Evolutionary conservation across 169 alveolate genomes (phyloP).

Genomic region (Plasmodium chabaudi): DNA sequence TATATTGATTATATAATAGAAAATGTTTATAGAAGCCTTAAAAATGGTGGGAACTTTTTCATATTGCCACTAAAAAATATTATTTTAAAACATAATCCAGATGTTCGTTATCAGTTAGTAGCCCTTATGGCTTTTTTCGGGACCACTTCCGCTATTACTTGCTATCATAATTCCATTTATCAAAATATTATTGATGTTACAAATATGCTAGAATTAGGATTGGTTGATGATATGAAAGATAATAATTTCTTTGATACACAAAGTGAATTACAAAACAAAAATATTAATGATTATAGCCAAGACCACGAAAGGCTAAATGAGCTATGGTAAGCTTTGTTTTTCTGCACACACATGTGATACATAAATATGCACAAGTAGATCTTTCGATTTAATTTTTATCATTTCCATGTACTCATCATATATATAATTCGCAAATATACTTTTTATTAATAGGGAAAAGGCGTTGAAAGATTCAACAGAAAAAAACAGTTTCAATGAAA

Average conservation of each 20-base stretch:
- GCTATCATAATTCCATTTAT: conserved; percentile 81
- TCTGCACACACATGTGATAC: conserved; percentile 4
- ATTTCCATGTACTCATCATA: neutral
- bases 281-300: conserved; percentile 80
- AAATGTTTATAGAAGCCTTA: conserved; percentile 59
- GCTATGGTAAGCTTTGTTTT: conserved; percentile 74
- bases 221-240: conserved; percentile 87
- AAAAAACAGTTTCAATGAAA: conserved; percentile 80
- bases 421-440: neutral
- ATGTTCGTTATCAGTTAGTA: conserved; percentile 88
- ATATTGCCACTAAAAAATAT: conserved; percentile 80
- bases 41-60: conserved; percentile 55
- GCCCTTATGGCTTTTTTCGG: conserved; percentile 88
- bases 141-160: conserved; percentile 87
- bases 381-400: neutral
- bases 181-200: conserved; percentile 87
- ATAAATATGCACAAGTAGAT: neutral
- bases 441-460: conserved; percentile 74
- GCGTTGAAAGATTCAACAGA: conserved; percentile 83
- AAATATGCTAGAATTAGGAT: conserved; percentile 81
- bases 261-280: conserved; percentile 80
- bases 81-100: conserved; percentile 88
- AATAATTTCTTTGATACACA: conserved; percentile 88
- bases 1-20: conserved; percentile 77
- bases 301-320: conserved; percentile 83